These are phyloP conservation scores for Cryoendolithus antarcticus DNA, from an alignment of 2,329 filamentous ascomycete species.

Conservation along the genomic window DNA sequence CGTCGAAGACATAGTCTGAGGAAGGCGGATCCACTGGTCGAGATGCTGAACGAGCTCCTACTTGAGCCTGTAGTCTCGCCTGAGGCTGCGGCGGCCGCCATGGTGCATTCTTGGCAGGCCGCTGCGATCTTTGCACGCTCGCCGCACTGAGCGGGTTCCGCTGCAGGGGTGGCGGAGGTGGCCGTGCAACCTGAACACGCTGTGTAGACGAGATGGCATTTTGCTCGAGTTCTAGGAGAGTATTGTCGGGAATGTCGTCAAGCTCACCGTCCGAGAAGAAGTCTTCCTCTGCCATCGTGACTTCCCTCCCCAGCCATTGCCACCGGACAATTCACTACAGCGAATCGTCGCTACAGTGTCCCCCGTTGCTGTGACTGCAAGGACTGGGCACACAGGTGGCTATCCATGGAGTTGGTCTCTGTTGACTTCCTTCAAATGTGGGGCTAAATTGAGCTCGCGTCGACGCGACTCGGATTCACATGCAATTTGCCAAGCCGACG, in stretches of 20 bases:
- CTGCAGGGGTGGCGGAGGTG: conserved; percentile 1
- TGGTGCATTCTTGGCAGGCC: conserved; percentile 11
- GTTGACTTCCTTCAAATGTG: too few species aligned
- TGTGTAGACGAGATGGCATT: conserved; percentile 33
- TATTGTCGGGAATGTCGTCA: conserved; percentile 32
- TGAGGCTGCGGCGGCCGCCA: conserved; percentile 19
- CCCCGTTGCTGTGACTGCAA: too few species aligned
- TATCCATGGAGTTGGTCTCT: too few species aligned
- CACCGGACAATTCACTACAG: too few species aligned
- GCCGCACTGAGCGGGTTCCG: conserved; percentile 13
- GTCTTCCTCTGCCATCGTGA: conserved; percentile 31
- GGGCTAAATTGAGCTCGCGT: too few species aligned
- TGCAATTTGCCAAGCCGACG: too few species aligned
- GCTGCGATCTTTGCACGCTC: conserved; percentile 9
- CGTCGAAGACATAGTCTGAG: conserved; percentile 34
- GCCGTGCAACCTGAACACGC: conserved; percentile 5
- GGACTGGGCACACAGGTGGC: too few species aligned
- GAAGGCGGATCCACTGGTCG: conserved; percentile 19
- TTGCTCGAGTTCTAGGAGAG: conserved; percentile 33
- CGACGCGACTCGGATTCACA: too few species aligned
- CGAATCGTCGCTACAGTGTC: too few species aligned
- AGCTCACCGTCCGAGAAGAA: conserved; percentile 35
- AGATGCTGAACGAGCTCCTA: too few species aligned
- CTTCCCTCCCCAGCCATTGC: too few species aligned
- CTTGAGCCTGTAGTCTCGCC: too few species aligned